Percentiles rank a stretch among this genome's conserved stretches.
These are phyloP conservation scores for Trichoderma sp. DNA, from an alignment of 2,329 filamentous ascomycete genomes.

Conservation along the genomic window DNA sequence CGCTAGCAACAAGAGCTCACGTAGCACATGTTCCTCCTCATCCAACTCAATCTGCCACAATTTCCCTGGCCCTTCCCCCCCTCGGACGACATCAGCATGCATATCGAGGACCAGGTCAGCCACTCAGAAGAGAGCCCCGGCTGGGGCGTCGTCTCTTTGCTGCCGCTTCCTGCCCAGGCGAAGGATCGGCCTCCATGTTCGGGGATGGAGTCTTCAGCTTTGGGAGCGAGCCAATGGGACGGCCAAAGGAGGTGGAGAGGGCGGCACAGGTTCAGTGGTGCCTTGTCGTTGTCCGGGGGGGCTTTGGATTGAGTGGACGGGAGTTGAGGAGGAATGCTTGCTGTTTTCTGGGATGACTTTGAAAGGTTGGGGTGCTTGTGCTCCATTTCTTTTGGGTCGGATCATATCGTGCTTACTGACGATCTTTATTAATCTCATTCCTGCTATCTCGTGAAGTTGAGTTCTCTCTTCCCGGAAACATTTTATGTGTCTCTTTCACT, in stretches of 20 bases:
- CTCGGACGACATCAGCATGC: conserved; percentile 18
- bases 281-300: not conserved
- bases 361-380: not conserved
- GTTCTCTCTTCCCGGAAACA: too few species aligned
- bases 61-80: not conserved
- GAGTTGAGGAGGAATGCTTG: not conserved
- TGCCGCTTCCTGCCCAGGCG: not conserved
- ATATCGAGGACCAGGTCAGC: conserved; percentile 4
- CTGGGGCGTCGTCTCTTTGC: not conserved
- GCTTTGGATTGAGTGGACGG: not conserved
- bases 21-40: not conserved
- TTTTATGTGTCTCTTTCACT: too few species aligned
- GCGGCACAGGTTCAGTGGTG: not conserved
- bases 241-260: not conserved
- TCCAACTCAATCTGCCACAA: not conserved
- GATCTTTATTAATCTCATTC: too few species aligned
- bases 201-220: conserved; percentile 10
- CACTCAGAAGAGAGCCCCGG: not conserved
- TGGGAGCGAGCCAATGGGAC: conserved; percentile 5
- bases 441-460: too few species aligned
- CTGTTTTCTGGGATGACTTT: not conserved
- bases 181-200: conserved; percentile 23
- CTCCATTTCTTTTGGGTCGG: not conserved
- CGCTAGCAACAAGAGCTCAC: too few species aligned
- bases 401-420: not conserved